These are phyloP conservation scores for Cryptococcus depauperatus DNA, from an alignment of 1,284 basidiomycete genomes.

Conservation along the genomic window DNA sequence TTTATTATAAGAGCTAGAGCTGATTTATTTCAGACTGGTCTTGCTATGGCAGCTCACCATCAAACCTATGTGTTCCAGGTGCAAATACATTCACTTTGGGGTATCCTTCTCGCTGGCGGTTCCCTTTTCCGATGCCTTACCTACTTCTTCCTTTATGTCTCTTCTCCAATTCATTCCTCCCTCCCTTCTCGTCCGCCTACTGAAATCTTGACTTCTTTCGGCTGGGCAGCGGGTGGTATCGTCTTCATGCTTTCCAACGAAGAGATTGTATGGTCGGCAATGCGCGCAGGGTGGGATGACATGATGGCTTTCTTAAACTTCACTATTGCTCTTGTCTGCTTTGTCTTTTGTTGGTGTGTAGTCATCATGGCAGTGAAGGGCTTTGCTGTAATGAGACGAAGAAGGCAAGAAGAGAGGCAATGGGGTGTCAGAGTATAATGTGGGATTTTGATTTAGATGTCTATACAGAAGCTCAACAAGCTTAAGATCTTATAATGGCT, in stretches of 20 bases:
- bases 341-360: slow-evolving; percentile 72
- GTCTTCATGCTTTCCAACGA: slow-evolving; percentile 88
- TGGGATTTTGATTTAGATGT: neutral
- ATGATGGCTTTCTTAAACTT: slow-evolving; percentile 44
- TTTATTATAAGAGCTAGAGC: neutral
- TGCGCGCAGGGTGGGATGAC: slow-evolving; percentile 83
- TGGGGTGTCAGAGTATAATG: neutral
- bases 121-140: slow-evolving; percentile 53
- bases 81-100: slow-evolving; percentile 86
- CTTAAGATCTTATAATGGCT: no score
- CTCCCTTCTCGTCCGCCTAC: slow-evolving; percentile 90
- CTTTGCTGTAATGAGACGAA: slow-evolving; percentile 47
- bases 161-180: slow-evolving; percentile 53
- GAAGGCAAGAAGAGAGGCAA: slow-evolving; percentile 4
- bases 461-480: neutral
- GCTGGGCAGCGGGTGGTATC: slow-evolving; percentile 74
- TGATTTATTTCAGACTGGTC: slow-evolving; percentile 54
- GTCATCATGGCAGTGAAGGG: slow-evolving; percentile 67
- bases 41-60: slow-evolving; percentile 91
- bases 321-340: slow-evolving; percentile 66
- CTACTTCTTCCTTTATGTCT: slow-evolving; percentile 89
- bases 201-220: slow-evolving; percentile 80
- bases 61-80: slow-evolving; percentile 70
- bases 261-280: slow-evolving; percentile 81
- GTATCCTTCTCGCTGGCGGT: slow-evolving; percentile 76